Base-by-base conservation (phyloP, 176 grass and related monocot genomes). In the Raddia guianensis region DNA sequence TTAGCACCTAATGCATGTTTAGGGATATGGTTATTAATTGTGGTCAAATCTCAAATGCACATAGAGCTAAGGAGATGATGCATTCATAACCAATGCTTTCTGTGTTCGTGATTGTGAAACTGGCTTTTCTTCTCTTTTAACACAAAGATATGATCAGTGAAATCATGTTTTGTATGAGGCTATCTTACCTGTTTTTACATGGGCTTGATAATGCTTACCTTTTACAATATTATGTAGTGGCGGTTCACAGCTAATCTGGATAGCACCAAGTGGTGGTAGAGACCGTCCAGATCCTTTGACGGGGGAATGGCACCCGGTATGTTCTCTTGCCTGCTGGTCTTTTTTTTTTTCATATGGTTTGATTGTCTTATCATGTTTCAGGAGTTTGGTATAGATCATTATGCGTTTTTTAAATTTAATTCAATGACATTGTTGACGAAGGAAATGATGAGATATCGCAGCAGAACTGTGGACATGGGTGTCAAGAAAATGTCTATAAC, bases 231-330 rank as follows among this genome's bases (percentile, higher is more conserved):
- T 63, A 81, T 44, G 67, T 70, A 99, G 92, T 68, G 86, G 86
- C 1, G 90, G 92, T 81, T 99, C 96, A 83, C 96, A 99, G 14
- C 80, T 95, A 86, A 91, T 95, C 80, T 99, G 96, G 96, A 99
- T 95, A 85, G 96, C 96, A 45, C 92, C 96, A 33, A 95, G 92
- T 91, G 96, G 96, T 86, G 96, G 96, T 82, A 93, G 96, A 84
- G 96, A 98, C 63, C 92, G 96, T 27, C 92, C 92, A 11, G 81
- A 95, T 84, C 84, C 90, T 14, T 72, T 72, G 66, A 91, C 92
- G 49, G 90, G 90, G 70, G 92, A 98, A 91, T 98, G 92, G 90
- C 62, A 84, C 86, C 96, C 96, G 67, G 96, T 98, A 84, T 72
- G 67, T 86, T 89, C 66, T 86, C 53, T 78, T 84, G 63, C 57